phyloP scores from a whole-genome alignment of 2,329 filamentous ascomycete genomes.

The Pestalotiopsis sp. region DNA sequence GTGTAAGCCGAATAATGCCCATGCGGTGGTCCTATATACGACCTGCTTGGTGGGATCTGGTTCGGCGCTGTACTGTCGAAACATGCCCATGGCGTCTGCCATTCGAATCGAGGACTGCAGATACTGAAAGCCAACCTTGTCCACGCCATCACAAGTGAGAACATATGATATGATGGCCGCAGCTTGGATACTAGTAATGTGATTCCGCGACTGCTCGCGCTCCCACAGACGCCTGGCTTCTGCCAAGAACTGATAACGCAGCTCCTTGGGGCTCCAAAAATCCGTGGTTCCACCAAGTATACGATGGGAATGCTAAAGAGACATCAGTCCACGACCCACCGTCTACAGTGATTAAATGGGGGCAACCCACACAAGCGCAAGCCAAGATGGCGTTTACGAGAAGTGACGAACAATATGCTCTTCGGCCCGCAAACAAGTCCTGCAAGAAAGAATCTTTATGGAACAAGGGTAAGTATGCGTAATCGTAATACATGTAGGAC shows the following conservation, averaged over 20 bases:
- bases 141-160: slow-evolving; percentile 35
- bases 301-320: slow-evolving; percentile 29
- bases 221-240: slow-evolving; percentile 40
- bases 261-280: slow-evolving; percentile 36
- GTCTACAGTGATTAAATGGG: not conserved
- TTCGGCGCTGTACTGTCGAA: slow-evolving; percentile 21
- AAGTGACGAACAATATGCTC: not conserved
- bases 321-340: not conserved
- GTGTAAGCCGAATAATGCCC: slow-evolving; percentile 26
- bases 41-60: slow-evolving; percentile 23
- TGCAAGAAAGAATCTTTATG: not conserved
- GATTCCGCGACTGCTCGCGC: slow-evolving; percentile 25
- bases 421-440: not conserved
- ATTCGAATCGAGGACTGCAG: slow-evolving; percentile 33
- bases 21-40: slow-evolving; percentile 28
- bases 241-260: slow-evolving; percentile 37
- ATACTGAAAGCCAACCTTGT: slow-evolving; percentile 39
- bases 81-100: slow-evolving; percentile 35
- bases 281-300: slow-evolving; percentile 29
- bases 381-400: slow-evolving; percentile 4
- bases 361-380: slow-evolving; percentile 3
- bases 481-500: not conserved
- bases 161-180: slow-evolving; percentile 31
- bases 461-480: not conserved
- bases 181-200: slow-evolving; percentile 37